These are phyloP conservation scores for Penicillium griseofulvum DNA, from an alignment of 2,329 filamentous ascomycete genomes.

Conservation along the genomic window DNA sequence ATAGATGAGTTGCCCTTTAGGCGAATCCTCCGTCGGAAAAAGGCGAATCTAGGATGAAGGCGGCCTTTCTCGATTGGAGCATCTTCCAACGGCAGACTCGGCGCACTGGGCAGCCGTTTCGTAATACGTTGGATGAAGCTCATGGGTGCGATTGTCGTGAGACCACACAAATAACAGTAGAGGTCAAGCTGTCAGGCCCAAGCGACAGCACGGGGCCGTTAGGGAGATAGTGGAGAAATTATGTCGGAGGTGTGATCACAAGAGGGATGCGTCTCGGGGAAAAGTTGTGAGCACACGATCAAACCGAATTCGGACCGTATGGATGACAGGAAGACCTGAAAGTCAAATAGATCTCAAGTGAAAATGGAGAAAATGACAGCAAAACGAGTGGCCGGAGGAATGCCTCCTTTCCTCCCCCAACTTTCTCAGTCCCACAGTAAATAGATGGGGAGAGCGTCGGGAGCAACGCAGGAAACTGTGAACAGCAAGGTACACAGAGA, in stretches of 20 bases:
- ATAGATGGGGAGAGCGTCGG: constrained; percentile 30
- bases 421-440: constrained; percentile 31
- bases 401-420: constrained; percentile 41
- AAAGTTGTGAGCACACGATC: background rate
- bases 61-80: constrained; percentile 44
- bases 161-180: constrained; percentile 11
- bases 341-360: constrained; percentile 9
- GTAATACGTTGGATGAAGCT: constrained; percentile 54
- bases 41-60: constrained; percentile 60
- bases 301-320: constrained; percentile 12
- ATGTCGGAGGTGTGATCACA: constrained; percentile 11
- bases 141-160: constrained; percentile 42
- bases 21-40: constrained; percentile 82
- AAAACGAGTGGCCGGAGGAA: constrained; percentile 45
- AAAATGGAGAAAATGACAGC: constrained; percentile 25
- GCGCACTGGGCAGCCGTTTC: constrained; percentile 51
- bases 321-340: constrained; percentile 19
- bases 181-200: constrained; percentile 19
- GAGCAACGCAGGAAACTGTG: constrained; percentile 26
- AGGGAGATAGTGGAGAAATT: constrained; percentile 11
- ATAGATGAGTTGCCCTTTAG: constrained; percentile 88
- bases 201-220: constrained; percentile 17
- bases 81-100: constrained; percentile 48
- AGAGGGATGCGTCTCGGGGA: background rate
- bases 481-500: constrained; percentile 26